A percentile compares a stretch with the other conserved stretches of the same genome.
These are phyloP conservation scores for Hepatocystis sp. DNA, from an alignment of 169 alveolate species.

Conservation along the genomic window DNA sequence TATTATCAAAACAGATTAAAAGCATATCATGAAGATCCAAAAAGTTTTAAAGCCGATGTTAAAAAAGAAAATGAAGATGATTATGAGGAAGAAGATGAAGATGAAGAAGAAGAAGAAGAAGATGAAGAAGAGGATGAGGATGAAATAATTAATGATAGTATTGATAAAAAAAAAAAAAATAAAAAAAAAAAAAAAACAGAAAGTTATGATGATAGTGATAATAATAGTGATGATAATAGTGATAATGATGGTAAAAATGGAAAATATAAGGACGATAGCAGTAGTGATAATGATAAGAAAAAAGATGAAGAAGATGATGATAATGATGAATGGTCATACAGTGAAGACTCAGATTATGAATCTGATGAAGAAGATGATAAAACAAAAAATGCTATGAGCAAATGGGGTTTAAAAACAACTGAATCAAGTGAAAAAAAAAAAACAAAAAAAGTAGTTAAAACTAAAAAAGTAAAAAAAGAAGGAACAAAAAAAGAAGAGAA, in stretches of 20 bases:
- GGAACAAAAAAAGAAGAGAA: slow-evolving; percentile 83
- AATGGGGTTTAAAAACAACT: slow-evolving; percentile 92
- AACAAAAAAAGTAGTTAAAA: slow-evolving; percentile 73
- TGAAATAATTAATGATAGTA: slow-evolving; percentile 10
- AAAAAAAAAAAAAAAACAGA: too few relatives aligned
- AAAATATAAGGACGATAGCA: slow-evolving; percentile 16
- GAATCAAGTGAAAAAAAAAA: slow-evolving; percentile 78
- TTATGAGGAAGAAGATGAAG: slow-evolving; percentile 75
- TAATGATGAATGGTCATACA: slow-evolving; percentile 89
- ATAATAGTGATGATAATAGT: too few relatives aligned
- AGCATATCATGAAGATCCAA: slow-evolving; percentile 86
- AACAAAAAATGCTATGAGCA: slow-evolving; percentile 88
- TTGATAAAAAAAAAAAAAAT: slow-evolving; percentile 12
- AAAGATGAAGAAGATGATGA: slow-evolving; percentile 73
- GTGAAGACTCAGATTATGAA: slow-evolving; percentile 81
- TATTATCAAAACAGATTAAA: slow-evolving; percentile 83
- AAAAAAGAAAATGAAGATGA: slow-evolving; percentile 80
- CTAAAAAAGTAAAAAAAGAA: slow-evolving; percentile 80
- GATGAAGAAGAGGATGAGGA: slow-evolving; percentile 55
- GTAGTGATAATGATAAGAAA: slow-evolving; percentile 12
- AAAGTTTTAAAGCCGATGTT: slow-evolving; percentile 78
- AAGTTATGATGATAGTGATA: too few relatives aligned
- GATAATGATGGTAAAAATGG: too few relatives aligned
- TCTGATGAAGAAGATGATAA: slow-evolving; percentile 87
- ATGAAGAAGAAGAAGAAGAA: slow-evolving; percentile 72